These are phyloP conservation scores for Heterobasidion occidentale DNA, from an alignment of 1,284 basidiomycete genomes.

Conservation along the genomic window DNA sequence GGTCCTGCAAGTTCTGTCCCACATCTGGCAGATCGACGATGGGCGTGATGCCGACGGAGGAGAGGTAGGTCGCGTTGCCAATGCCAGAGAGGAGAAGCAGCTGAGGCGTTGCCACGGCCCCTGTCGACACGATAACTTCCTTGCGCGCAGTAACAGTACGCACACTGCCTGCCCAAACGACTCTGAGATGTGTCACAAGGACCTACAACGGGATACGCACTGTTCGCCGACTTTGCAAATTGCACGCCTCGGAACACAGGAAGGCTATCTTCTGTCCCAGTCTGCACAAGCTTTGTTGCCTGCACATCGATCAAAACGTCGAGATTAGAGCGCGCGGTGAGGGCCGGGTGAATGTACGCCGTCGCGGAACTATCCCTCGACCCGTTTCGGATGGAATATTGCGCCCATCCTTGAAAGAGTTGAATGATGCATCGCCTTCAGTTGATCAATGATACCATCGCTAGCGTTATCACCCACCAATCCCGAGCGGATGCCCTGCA, in stretches of 20 bases:
- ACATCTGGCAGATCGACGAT: constrained; percentile 25
- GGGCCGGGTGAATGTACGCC: constrained; percentile 19
- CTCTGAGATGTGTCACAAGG: neutral
- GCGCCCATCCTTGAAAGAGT: constrained; percentile 10
- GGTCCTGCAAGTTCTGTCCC: constrained; percentile 33
- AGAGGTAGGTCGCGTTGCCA: constrained; percentile 23
- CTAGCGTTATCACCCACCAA: constrained; percentile 15
- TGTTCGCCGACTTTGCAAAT: neutral
- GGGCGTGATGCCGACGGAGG: constrained; percentile 20
- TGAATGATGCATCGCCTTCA: neutral
- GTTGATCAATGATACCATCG: neutral
- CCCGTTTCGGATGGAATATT: constrained; percentile 17
- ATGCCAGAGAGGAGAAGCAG: constrained; percentile 38
- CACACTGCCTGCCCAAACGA: constrained; percentile 5
- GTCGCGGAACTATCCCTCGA: constrained; percentile 24
- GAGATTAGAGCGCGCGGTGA: constrained; percentile 21
- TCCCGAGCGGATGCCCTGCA: constrained; percentile 22
- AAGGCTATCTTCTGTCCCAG: neutral
- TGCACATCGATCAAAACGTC: constrained; percentile 25
- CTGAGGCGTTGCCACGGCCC: constrained; percentile 31
- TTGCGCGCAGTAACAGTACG: constrained; percentile 14
- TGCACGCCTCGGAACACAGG: constrained; percentile 4
- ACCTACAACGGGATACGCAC: neutral
- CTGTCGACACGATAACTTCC: constrained; percentile 28
- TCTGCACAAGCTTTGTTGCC: constrained; percentile 12